phyloP scores from a whole-genome alignment of 1,284 basidiomycete genomes.

The Kwoniella shivajii region DNA sequence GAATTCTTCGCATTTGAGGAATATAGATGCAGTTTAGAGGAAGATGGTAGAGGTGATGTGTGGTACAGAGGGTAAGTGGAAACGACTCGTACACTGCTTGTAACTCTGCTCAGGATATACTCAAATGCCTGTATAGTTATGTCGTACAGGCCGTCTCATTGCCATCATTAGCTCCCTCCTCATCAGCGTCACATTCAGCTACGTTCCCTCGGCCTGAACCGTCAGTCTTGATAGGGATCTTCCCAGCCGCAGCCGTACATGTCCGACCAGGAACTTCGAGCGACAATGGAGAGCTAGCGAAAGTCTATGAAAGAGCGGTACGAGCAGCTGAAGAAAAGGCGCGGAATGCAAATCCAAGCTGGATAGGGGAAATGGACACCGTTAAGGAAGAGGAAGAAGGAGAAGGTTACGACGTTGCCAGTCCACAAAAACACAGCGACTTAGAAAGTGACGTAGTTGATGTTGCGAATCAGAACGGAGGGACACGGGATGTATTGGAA shows the following conservation, averaged over 20 bases:
- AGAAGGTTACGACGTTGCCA: conserved; percentile 36
- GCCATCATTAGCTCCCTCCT: conserved; percentile 44
- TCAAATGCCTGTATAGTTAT: conserved; percentile 11
- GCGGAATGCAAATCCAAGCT: conserved; percentile 7
- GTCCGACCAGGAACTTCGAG: conserved; percentile 86
- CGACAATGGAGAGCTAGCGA: conserved; percentile 79
- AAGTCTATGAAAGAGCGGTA: conserved; percentile 52
- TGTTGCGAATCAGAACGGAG: conserved; percentile 4
- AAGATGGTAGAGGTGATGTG: conserved; percentile 68
- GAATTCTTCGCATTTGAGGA: conserved; percentile 96
- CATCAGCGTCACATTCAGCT: conserved; percentile 25
- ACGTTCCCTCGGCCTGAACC: conserved; percentile 54
- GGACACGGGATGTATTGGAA: neutral
- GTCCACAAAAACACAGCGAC: conserved; percentile 1
- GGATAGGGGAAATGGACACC: conserved; percentile 60
- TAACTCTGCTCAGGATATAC: conserved; percentile 9
- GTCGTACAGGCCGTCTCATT: conserved; percentile 38
- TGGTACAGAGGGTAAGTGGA: conserved; percentile 83
- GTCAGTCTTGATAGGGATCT: conserved; percentile 93
- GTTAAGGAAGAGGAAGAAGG: conserved; percentile 76
- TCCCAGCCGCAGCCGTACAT: conserved; percentile 87
- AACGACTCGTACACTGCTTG: neutral
- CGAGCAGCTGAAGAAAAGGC: conserved; percentile 30
- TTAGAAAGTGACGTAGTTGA: conserved; percentile 10
- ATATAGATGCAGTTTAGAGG: conserved; percentile 58